Percentiles rank a stretch among this genome's conserved stretches.
Conservation (phyloP, 805 yeast genomes). For the Schizosaccharomyces octosporus region DNA sequence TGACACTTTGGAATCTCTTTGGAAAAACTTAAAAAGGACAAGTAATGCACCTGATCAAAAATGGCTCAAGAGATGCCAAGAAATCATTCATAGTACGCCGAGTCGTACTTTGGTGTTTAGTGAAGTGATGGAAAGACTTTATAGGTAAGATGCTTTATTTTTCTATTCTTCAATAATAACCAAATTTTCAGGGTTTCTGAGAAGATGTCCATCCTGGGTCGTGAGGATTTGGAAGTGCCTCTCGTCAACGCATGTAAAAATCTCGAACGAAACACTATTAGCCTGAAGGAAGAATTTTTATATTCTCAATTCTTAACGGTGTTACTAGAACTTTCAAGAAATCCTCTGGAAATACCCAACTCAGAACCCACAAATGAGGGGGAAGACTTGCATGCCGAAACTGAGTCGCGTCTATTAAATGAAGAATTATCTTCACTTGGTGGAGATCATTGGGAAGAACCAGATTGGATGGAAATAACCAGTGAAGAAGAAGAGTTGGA, state of each 20-base stretch:
- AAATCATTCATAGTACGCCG: neutral
- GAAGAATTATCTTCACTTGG: too few species aligned
- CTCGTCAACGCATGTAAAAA: neutral
- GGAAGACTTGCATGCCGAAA: neutral
- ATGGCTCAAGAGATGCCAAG: neutral
- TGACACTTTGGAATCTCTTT: too few species aligned
- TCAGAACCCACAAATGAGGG: neutral
- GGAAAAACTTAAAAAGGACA: too few species aligned
- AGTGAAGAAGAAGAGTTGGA: too few species aligned
- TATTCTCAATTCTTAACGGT: neutral
- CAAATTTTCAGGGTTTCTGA: neutral
- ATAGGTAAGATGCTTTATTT: neutral
- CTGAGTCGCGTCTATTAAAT: too few species aligned
- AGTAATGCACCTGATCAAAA: neutral
- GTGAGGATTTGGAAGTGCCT: neutral
- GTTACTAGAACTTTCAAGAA: neutral
- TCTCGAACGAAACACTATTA: neutral
- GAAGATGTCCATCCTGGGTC: neutral
- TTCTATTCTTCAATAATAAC: neutral
- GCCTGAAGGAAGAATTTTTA: neutral
- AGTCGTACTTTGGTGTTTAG: neutral
- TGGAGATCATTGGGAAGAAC: too few species aligned
- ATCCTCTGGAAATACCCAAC: neutral
- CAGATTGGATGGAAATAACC: too few species aligned
- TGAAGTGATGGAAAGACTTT: neutral